Evolutionary conservation across 2,329 filamentous ascomycete species (phyloP).

Genomic region (Westerdykella sp.): DNA sequence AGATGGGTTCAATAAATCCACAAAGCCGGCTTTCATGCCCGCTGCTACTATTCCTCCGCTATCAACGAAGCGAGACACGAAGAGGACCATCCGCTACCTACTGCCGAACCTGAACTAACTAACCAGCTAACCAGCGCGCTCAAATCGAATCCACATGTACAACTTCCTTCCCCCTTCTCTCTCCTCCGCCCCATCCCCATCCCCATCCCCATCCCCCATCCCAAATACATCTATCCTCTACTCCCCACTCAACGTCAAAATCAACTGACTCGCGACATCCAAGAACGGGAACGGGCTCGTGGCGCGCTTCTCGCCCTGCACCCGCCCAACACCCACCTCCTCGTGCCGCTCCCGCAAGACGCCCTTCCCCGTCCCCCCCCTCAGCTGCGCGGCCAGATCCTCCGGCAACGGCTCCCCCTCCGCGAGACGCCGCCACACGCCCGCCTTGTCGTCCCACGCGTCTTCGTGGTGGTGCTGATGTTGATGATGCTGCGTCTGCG

Average conservation of each 20-base stretch:
- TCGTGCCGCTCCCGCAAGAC: constrained; percentile 36
- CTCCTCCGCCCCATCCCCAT: not conserved
- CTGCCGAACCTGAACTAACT: too few species aligned
- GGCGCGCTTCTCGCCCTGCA: constrained; percentile 81
- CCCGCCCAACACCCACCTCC: constrained; percentile 45
- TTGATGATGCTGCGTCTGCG: constrained; percentile 1
- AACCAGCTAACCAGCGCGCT: too few species aligned
- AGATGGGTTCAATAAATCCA: too few species aligned
- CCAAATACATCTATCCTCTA: constrained; percentile 8
- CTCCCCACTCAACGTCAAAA: constrained; percentile 67
- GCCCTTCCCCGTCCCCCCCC: constrained; percentile 29
- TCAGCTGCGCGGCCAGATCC: constrained; percentile 22
- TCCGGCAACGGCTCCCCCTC: constrained; percentile 30
- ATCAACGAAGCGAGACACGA: too few species aligned
- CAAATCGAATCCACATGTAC: not conserved
- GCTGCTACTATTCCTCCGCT: too few species aligned
- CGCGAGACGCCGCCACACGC: constrained; percentile 28
- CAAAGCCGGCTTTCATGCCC: too few species aligned
- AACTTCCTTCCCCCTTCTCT: not conserved
- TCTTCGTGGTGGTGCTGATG: constrained; percentile 16
- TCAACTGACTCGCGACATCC: constrained; percentile 84
- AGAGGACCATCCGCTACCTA: too few species aligned
- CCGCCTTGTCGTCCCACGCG: constrained; percentile 31
- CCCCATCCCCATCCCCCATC: not conserved
- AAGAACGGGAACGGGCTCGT: constrained; percentile 93